A percentile compares a stretch with the other conserved stretches of the same genome.
These are phyloP conservation scores for Quercus wislizeni DNA, from an alignment of 306 rosid genomes.

Conservation along the genomic window DNA sequence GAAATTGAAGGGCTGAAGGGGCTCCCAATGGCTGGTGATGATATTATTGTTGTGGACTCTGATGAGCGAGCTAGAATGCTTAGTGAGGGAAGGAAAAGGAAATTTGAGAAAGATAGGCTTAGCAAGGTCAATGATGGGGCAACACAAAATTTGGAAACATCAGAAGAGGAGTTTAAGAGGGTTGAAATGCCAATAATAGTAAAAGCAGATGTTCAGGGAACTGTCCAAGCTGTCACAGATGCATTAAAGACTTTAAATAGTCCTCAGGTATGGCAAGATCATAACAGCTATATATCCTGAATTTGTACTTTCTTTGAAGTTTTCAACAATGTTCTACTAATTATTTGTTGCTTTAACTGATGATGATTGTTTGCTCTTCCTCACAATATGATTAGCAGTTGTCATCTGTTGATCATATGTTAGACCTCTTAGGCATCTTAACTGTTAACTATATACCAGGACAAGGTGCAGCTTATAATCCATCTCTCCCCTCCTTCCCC, in stretches of 20 bases:
- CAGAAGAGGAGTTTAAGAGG: conserved; percentile 51
- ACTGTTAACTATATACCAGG: neutral
- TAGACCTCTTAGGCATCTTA: neutral
- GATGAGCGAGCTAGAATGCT: conserved; percentile 98
- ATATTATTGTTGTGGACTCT: conserved; percentile 78
- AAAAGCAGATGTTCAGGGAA: conserved; percentile 96
- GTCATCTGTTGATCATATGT: neutral
- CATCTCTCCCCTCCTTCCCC: neutral
- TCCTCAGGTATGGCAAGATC: conserved; percentile 67
- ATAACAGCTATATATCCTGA: neutral
- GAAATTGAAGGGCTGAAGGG: conserved; percentile 94
- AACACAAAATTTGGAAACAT: conserved; percentile 41
- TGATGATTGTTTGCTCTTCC: neutral
- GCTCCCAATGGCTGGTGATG: conserved; percentile 95
- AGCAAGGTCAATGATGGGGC: conserved; percentile 41
- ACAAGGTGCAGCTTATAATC: neutral
- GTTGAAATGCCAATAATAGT: conserved; percentile 94
- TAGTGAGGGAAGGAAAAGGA: conserved; percentile 80
- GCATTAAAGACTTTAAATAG: conserved; percentile 79
- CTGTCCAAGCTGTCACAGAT: conserved; percentile 96
- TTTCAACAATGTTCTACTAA: neutral
- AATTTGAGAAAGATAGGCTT: conserved; percentile 79
- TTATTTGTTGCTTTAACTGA: conserved; percentile 20
- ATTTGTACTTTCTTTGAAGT: neutral
- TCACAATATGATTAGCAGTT: neutral